Base-by-base conservation (phyloP, 2,329 filamentous ascomycete genomes). In the Colletotrichum sp. region DNA sequence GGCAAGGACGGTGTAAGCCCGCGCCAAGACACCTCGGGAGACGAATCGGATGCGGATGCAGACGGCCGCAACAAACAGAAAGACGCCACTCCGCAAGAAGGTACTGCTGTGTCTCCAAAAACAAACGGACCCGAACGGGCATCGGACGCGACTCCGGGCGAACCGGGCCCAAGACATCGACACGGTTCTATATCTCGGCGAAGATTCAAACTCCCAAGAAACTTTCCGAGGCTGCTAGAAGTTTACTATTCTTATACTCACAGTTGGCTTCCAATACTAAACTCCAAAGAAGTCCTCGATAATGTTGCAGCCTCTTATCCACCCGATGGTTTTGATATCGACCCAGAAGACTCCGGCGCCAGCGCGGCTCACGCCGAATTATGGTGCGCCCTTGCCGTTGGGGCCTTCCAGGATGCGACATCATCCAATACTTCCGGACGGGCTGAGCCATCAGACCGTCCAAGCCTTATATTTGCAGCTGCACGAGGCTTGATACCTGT, bases 191-290 rank as follows among this genome's bases (percentile, higher is more conserved):
- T 24, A 30, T 69, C 32, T 43, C 59, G 39, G 26, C 72, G 68
- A 64, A 68, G 72, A 13, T 66, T 79, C 18, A 84, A 80, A 55
- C 84, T 94, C 0, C 92, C 89, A 18, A 80, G 83, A 18, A 89
- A 91, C 79, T 90, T 89, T 81, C 92, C 88, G 86, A 86, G 89
- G 4, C 87, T 96, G 6, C 85, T 96, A 52, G 93, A 95, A 78
- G 88, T 94, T 6, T 96, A 95, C 81, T 94, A 95, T 75, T 91
- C 93, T 2, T 95, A 95, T 79, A 95, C 93, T 0, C 93, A 96
- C 81, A 92, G 90, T 69, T 96, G 94, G 94, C 88, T 96, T 30
- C 94, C 94, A 0, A 92, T 96, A 30, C 86, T 93, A 13, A 92
- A 95, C 77, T 14, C 64, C 26, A 93, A 92, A 77, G 90, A 93